Base-by-base conservation (phyloP, 495 filamentous ascomycete genomes). In the Neurospora tetrasperma region DNA sequence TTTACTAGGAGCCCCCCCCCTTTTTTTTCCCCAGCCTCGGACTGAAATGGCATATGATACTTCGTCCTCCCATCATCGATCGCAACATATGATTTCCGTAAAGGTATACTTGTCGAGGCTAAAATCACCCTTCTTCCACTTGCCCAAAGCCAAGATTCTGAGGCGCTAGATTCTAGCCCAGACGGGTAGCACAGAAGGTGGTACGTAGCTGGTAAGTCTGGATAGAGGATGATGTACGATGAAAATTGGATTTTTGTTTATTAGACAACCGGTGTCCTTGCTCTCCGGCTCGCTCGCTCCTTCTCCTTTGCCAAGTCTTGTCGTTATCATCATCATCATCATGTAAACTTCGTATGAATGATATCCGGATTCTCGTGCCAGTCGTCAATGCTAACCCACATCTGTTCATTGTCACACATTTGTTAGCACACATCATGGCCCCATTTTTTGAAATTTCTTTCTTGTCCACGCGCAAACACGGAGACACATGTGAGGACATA, bases 341-440 rank as follows among this genome's bases (percentile, higher is more conserved):
- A 98, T 73, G 92, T 93, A 79, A 98, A 97, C 83, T 97, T 98
- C 75, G 93, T 96, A 83, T 98, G 94, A 80, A 99, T 98, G 74
- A 98, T 93, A 75, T 99, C 95, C 6, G 96, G 96, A 81, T 99
- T 95, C 86, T 99, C 96, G 78, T 99, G 96, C 94, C 95, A 99
- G 83, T 98, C 96, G 76, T 98, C 96, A 77, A 95, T 93, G 78
- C 92, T 96, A 75, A 98, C 95, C 93, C 94, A 98, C 96, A 99
- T 98, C 96, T 97, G 80, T 73, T 73, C 12, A 4, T 27, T 31
- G 48, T 70, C 73, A 74, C 69, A 8, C 41, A 42, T 38, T 71
- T 39, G 42, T 73, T 44, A 78, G 70, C 62, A 74, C 62, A 14
- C 18, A 6, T 72, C 18, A 6, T 72, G 18, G 62, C 40, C 44